Evolutionary conservation across 164 flowering plant genomes (phyloP), one percentile per base, ranked within the genome.

Genomic region (Tinospora cordifolia): DNA sequence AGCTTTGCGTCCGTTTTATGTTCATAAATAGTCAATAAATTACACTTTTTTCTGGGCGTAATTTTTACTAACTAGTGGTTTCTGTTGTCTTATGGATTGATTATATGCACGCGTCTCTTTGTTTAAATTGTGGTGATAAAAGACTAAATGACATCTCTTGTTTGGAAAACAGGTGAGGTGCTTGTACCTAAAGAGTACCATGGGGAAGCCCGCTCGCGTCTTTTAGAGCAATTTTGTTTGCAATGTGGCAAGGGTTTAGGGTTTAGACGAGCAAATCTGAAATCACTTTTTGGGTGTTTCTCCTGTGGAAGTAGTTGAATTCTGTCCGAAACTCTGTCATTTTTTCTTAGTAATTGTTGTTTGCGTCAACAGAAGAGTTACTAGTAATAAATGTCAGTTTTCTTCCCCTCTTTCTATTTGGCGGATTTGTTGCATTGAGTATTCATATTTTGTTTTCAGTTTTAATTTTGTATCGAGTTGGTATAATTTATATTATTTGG

Each of bases 111-210:
- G 58, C 19, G 6, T 51, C 19, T 51, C 7, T 1, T 51, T 3
- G 21, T n/a, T 51, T 51, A 2, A 0, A 7, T 51, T 51, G 6
- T n/a, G 22, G 2, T n/a, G 17, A 17, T 51, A 3, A 5, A 7
- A 17, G 19, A 51, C 6, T 6, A 51, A 49, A 51, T 51, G 17
- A n/a, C 19, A 17, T 17, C 22, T 51, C 7, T 51, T 51, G 8
- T 2, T 51, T 22, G 8, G 19, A 12, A 36, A 64, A 22, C 68
- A 77, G 79, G 79, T 77, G 57, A 60, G 79, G 63, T 77, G 76
- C 68, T 38, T 77, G 70, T 73, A 70, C 62, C 64, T 77, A 71
- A 77, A 77, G 76, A 77, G 74, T 62, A 60, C 74, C 8, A 77
- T 77, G 74, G 76, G 76, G 24, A 77, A 66, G 51, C 75, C 76